Evolutionary conservation across 495 filamentous ascomycete species (phyloP), one percentile per base, ranked within the genome.

Genomic region (Paragyromitra xinjiangensis): DNA sequence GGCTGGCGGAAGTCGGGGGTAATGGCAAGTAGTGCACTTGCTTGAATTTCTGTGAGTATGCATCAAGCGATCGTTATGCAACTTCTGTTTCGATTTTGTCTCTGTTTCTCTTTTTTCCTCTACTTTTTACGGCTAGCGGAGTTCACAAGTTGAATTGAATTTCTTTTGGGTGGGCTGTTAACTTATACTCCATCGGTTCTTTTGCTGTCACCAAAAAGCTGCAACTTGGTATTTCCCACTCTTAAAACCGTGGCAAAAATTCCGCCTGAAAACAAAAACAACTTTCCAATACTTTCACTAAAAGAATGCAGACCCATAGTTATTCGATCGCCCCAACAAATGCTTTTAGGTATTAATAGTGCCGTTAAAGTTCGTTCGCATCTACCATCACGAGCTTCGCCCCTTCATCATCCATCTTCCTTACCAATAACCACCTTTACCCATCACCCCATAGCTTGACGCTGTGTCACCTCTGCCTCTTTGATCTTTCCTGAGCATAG

Each of bases 21-120:
- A 65, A 65, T 61, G 39, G 69, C 69, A 73, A 65, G 69, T 66
- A 66, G 61, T 59, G 67, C 56, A 71, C 73, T 73, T 76, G 51
- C 73, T 42, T 77, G 69, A 65, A 55, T 77, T 77, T 73, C 68
- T 73, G 37, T 72, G 59, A 62, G 73, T 64, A 39, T 63, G 51
- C 67, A 70, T 34, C 42, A 48, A 70, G 42, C 53, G 40, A 45
- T 45, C 26, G 19, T 71, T 64, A 26, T 61, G 71, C 59, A 64
- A 71, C 45, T 64, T 37, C 61, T 29, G n/a, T 48, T 70, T 16
- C n/a, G 24, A 53, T 76, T 45, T n/a, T 76, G 48, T 65, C 8
- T 16, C 7, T 6, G 22, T 66, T 42, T 75, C 45, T 75, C 56
- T 24, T 58, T 16, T 58, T 44, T 69, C 19, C 39, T 68, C 69